Conservation (phyloP, 257 asterid genomes). For the Phtheirospermum japonicum region DNA sequence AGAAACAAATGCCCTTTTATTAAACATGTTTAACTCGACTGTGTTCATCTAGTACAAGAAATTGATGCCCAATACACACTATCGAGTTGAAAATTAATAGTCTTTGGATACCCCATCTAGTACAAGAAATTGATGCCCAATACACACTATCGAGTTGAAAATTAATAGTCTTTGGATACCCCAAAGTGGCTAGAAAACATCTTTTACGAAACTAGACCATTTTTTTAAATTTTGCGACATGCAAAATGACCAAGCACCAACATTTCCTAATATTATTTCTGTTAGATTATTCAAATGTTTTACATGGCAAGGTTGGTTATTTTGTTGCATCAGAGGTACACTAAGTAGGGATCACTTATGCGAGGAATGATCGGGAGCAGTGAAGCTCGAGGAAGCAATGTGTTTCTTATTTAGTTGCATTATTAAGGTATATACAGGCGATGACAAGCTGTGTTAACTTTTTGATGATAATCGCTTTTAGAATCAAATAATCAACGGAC, state of each 20-base stretch:
- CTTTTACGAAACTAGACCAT: no score
- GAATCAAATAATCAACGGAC: no score
- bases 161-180: no score
- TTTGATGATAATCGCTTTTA: not conserved
- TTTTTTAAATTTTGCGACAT: no score
- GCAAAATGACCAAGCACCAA: no score
- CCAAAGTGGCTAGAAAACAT: not conserved
- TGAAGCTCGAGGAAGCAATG: not conserved
- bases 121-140: no score
- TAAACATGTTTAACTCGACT: not conserved
- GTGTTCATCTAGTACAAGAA: no score
- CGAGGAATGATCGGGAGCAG: conserved; percentile 13
- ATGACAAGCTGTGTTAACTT: not conserved
- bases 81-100: no score
- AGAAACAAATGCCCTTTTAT: not conserved
- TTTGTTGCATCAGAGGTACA: conserved; percentile 15
- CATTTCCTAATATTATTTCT: not conserved
- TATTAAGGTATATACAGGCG: not conserved
- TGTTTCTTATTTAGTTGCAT: not conserved
- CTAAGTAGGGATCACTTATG: not conserved
- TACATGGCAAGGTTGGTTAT: conserved; percentile 15
- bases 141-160: no score
- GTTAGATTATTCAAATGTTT: conserved; percentile 13
- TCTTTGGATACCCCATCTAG: no score
- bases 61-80: no score